phyloP scores from a whole-genome alignment of 164 flowering plant genomes.

The Protea cynaroides region DNA sequence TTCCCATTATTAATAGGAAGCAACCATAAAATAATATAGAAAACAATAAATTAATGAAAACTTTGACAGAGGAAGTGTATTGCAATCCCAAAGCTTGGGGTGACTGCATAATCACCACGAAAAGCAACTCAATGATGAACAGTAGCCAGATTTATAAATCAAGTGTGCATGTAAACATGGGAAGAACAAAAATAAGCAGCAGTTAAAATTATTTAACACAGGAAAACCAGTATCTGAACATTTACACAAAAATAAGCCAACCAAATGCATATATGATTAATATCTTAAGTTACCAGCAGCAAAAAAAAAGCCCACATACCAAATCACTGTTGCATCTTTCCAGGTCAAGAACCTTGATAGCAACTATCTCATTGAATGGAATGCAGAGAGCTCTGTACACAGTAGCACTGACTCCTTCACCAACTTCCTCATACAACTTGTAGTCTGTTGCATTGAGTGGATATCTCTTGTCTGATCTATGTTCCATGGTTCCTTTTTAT shows the following conservation, averaged over 20 bases:
- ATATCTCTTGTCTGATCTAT: slow-evolving; percentile 44
- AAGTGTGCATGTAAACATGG: background rate
- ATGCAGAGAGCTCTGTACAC: slow-evolving; percentile 87
- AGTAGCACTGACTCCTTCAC: slow-evolving; percentile 90
- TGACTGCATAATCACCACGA: background rate
- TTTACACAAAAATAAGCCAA: background rate
- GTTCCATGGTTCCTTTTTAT: slow-evolving; percentile 43
- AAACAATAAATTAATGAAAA: no score
- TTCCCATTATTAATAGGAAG: no score
- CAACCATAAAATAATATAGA: no score
- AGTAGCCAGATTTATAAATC: background rate
- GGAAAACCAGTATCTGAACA: background rate
- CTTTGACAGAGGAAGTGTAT: no score
- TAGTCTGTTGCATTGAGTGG: slow-evolving; percentile 67
- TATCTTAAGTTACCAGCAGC: background rate
- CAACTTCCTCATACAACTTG: slow-evolving; percentile 79
- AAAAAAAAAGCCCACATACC: slow-evolving; percentile 39
- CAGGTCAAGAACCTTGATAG: slow-evolving; percentile 89
- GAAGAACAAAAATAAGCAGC: background rate
- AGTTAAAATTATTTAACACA: background rate
- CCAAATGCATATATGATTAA: background rate
- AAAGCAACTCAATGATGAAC: background rate
- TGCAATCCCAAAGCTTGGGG: no score
- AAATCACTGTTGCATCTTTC: slow-evolving; percentile 88
- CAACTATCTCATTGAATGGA: slow-evolving; percentile 80